Evolutionary conservation across 2,329 filamentous ascomycete species (phyloP).

Genomic region (Nothophaeocryptopus gaeumannii): DNA sequence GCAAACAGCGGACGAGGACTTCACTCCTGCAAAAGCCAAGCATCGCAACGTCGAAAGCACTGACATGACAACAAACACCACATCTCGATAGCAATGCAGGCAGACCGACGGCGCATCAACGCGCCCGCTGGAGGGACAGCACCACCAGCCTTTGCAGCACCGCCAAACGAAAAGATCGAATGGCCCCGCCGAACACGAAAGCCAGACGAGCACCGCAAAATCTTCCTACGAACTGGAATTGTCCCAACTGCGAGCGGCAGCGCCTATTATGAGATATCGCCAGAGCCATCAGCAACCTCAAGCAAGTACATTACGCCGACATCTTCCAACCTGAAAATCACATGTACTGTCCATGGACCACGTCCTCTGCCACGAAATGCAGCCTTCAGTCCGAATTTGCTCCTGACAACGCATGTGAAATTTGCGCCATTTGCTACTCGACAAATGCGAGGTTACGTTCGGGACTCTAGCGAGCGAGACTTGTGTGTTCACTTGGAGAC

Average conservation of each 20-base stretch:
- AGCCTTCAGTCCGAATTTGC: constrained; percentile 86
- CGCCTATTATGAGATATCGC: constrained; percentile 69
- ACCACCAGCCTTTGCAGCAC: constrained; percentile 66
- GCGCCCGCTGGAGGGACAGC: constrained; percentile 75
- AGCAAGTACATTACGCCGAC: constrained; percentile 52
- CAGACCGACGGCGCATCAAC: constrained; percentile 86
- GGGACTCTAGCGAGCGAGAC: constrained; percentile 83
- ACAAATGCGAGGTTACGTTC: constrained; percentile 76
- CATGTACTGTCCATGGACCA: constrained; percentile 89
- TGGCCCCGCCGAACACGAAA: constrained; percentile 58
- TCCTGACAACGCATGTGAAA: constrained; percentile 90
- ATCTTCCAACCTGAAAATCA: constrained; percentile 77
- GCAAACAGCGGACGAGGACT: neutral
- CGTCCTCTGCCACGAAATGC: constrained; percentile 85
- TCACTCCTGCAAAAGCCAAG: neutral
- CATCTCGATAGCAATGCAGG: constrained; percentile 39
- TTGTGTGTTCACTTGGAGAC: constrained; percentile 88
- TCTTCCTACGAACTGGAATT: constrained; percentile 87
- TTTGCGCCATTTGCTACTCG: constrained; percentile 92
- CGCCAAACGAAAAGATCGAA: constrained; percentile 46
- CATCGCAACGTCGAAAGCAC: neutral
- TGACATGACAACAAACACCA: neutral
- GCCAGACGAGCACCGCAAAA: constrained; percentile 73
- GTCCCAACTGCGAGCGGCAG: constrained; percentile 92
- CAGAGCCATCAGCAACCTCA: constrained; percentile 36